Evolutionary conservation across 345 rosid genomes (phyloP), one percentile per base, ranked within the genome.

Genomic region (Triadica sebifera): DNA sequence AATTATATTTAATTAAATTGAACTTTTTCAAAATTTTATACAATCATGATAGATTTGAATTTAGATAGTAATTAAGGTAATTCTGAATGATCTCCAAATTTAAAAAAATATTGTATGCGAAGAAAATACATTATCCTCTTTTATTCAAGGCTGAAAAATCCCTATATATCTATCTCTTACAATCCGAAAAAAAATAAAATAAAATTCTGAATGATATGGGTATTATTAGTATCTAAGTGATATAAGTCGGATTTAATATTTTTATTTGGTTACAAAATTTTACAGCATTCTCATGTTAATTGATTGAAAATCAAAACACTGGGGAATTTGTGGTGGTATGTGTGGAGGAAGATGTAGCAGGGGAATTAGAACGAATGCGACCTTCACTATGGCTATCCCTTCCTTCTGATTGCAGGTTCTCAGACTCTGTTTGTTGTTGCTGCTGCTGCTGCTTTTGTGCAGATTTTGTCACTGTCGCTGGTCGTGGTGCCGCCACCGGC

Each of bases 331-430:
- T 65, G 59, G 87, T 80, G 22, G 89, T 88, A 69, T 85, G 91
- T 0, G 89, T 89, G 6, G 96, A 94, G 29, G 96, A 92, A 68
- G 96, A 88, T 49, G 89, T 82, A 3, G 89, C 75, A 0, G 95
- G 92, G 22, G 95, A 88, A 75, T 72, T 82, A 7, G 89, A 85
- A 43, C 81, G 88, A 3, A 47, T 81, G 16, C 82, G 75, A 24
- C 81, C 83, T 65, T 81, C 83, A 57, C 85, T 80, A 6, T 73
- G 87, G 62, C 79, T 82, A 25, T 84, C 84, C 25, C 88, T 77
- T 69, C 89, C 79, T 69, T 85, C 86, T 39, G 90, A 89, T 56
- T 62, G 83, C 78, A 81, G 34, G 0, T 79, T 79, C 64, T 72
- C 74, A 1, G 56, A 47, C 10, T 78, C 72, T 67, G 84, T 39